phyloP scores from a whole-genome alignment of 495 filamentous ascomycete genomes.

The Trichoderma reesei region DNA sequence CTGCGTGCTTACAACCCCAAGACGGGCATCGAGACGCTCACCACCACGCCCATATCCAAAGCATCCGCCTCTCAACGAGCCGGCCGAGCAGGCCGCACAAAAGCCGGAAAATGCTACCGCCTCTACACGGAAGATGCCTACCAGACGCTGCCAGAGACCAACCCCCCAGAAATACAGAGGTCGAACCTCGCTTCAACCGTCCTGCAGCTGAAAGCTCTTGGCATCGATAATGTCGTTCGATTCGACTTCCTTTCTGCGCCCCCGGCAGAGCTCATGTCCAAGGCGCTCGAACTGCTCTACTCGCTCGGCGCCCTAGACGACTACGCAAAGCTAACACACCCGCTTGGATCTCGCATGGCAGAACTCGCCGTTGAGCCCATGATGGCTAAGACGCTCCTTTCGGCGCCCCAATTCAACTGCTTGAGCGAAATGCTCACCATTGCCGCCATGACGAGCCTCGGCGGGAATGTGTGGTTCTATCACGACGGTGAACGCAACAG shows the following conservation, averaged over 20 bases:
- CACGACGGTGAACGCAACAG: constrained; percentile 65
- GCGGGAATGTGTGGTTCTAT: constrained; percentile 72
- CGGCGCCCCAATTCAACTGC: constrained; percentile 66
- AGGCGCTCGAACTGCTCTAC: constrained; percentile 82
- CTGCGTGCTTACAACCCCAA: constrained; percentile 77
- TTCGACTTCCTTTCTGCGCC: constrained; percentile 88
- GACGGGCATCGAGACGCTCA: constrained; percentile 86
- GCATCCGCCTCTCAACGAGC: constrained; percentile 88
- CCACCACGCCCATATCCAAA: constrained; percentile 80
- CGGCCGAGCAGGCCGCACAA: constrained; percentile 85
- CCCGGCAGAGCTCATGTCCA: constrained; percentile 76
- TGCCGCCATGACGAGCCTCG: constrained; percentile 87
- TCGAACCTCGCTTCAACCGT: constrained; percentile 86
- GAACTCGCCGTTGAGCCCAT: constrained; percentile 93
- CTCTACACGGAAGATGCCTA: constrained; percentile 78
- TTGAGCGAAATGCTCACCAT: constrained; percentile 81
- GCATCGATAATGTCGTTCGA: constrained; percentile 88
- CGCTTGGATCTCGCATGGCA: constrained; percentile 82
- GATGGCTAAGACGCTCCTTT: constrained; percentile 85
- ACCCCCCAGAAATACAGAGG: constrained; percentile 84
- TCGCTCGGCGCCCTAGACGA: constrained; percentile 82
- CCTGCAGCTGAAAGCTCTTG: constrained; percentile 89
- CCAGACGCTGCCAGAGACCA: constrained; percentile 59
- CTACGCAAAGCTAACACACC: constrained; percentile 84
- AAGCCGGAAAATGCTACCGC: constrained; percentile 88